A percentile compares a stretch with the other conserved stretches of the same genome.
These are phyloP conservation scores for Tagetes erecta DNA, from an alignment of 129 eudicot genomes.

Conservation along the genomic window DNA sequence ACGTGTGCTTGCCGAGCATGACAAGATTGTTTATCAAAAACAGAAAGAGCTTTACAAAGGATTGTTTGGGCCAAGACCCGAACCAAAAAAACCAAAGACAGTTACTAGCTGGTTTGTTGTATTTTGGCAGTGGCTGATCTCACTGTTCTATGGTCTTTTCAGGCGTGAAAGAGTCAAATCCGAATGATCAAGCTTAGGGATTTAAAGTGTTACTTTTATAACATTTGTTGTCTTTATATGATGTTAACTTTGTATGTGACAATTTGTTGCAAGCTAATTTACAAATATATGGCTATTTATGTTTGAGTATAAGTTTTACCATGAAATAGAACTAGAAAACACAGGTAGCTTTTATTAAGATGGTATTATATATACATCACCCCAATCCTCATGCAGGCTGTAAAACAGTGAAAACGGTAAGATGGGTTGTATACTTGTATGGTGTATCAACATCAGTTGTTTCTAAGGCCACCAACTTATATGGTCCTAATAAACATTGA, in stretches of 20 bases:
- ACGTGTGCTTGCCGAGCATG: slow-evolving; percentile 76
- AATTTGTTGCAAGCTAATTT: background rate
- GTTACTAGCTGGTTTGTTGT: slow-evolving; percentile 50
- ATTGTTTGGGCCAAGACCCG: slow-evolving; percentile 79
- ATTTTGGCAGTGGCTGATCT: slow-evolving; percentile 79
- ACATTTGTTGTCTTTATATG: background rate
- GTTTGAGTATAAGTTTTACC: background rate
- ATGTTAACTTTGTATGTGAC: slow-evolving; percentile 10
- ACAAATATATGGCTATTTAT: background rate
- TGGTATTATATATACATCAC: too few species aligned
- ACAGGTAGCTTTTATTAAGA: background rate
- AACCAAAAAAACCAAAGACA: slow-evolving; percentile 54
- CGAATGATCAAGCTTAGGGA: slow-evolving; percentile 32
- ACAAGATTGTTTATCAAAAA: slow-evolving; percentile 83
- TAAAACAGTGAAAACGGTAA: too few species aligned
- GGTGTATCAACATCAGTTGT: too few species aligned
- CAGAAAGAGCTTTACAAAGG: slow-evolving; percentile 97
- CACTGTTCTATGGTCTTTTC: slow-evolving; percentile 56
- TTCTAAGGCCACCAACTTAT: too few species aligned
- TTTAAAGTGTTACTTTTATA: background rate
- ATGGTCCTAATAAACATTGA: too few species aligned
- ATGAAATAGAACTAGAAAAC: background rate
- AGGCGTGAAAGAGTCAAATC: slow-evolving; percentile 45
- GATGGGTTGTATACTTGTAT: too few species aligned
- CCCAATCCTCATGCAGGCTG: too few species aligned